A percentile compares a stretch with the other conserved stretches of the same genome.
These are phyloP conservation scores for Crithidia sp. DNA, from an alignment of 208 protist species.

Conservation along the genomic window DNA sequence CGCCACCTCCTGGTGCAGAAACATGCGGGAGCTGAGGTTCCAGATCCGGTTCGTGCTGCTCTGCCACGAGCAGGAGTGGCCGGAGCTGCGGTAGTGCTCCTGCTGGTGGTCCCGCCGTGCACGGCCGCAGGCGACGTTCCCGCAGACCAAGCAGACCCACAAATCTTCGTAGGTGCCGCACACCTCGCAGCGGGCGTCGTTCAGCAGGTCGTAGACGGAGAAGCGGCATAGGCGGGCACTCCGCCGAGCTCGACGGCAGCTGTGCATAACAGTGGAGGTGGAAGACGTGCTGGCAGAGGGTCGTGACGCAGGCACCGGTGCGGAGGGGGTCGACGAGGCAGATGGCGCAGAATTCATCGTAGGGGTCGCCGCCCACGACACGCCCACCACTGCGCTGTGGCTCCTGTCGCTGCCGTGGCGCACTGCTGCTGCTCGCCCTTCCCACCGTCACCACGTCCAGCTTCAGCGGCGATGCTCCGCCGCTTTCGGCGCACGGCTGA, in stretches of 20 bases:
- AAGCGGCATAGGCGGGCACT: constrained; percentile 88
- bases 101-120: constrained; percentile 57
- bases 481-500: not conserved
- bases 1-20: constrained; percentile 82
- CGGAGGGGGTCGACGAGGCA: constrained; percentile 66
- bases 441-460: not conserved
- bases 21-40: constrained; percentile 62
- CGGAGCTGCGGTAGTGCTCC: constrained; percentile 62
- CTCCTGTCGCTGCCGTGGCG: not conserved
- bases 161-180: constrained; percentile 81
- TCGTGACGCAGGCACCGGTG: constrained; percentile 51
- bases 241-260: constrained; percentile 47
- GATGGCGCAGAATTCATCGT: constrained; percentile 65
- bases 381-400: no score
- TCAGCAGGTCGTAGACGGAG: constrained; percentile 72
- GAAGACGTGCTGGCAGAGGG: constrained; percentile 79
- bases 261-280: constrained; percentile 71
- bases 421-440: not conserved
- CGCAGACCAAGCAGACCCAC: constrained; percentile 89
- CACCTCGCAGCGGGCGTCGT: constrained; percentile 62
- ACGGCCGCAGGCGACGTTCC: constrained; percentile 72
- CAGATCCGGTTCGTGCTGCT: constrained; percentile 73
- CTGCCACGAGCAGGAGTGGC: constrained; percentile 81
- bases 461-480: not conserved
- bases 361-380: no score